phyloP scores from a whole-genome alignment of 768 basidiomycete genomes.

The Zangia roseola region DNA sequence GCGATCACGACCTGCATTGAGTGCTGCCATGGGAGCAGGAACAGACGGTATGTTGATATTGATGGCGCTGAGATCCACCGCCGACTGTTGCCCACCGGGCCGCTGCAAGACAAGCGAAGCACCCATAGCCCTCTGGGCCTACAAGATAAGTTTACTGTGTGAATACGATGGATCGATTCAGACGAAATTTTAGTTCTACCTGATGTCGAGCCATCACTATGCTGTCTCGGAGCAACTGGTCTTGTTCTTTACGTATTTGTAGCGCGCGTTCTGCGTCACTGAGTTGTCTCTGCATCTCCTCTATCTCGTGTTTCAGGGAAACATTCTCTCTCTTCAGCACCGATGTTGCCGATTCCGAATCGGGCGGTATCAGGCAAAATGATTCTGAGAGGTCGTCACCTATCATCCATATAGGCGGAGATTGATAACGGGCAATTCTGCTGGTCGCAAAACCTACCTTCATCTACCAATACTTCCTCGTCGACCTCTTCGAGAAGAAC shows the following conservation, averaged over 20 bases:
- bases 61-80: conserved; percentile 53
- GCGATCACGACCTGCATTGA: conserved; percentile 55
- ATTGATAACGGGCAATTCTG: not conserved
- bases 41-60: conserved; percentile 55
- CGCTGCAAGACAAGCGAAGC: conserved; percentile 59
- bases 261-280: conserved; percentile 60
- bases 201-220: conserved; percentile 69
- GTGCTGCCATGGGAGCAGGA: conserved; percentile 47
- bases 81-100: conserved; percentile 33
- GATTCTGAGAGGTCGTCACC: conserved; percentile 77
- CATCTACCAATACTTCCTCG: conserved; percentile 59
- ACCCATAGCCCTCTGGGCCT: conserved; percentile 83
- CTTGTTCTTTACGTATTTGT: conserved; percentile 74
- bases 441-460: conserved; percentile 43
- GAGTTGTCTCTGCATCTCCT: conserved; percentile 54
- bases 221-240: conserved; percentile 75
- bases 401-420: conserved; percentile 18
- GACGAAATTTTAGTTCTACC: conserved; percentile 39
- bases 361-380: conserved; percentile 71
- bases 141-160: not conserved
- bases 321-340: conserved; percentile 66
- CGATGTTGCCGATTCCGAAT: conserved; percentile 47
- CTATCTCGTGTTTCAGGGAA: conserved; percentile 59
- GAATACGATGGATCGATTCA: conserved; percentile 1
- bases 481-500: conserved; percentile 47